Percentiles rank a stretch among this genome's conserved stretches.
Evolutionary conservation across 148 eudicot genomes (phyloP).

Genomic region (Pouteria glomerata): DNA sequence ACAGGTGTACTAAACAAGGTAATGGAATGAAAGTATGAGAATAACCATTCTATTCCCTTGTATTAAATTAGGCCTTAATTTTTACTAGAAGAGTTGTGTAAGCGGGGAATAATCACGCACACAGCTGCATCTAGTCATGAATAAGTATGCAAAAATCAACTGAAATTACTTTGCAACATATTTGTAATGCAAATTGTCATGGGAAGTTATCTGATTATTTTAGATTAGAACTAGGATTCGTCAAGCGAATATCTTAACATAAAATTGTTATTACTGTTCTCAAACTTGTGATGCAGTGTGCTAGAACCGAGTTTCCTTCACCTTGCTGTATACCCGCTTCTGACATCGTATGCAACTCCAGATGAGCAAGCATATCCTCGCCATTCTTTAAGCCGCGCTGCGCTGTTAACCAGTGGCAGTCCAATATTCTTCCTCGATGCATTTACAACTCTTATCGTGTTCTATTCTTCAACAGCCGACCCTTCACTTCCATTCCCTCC

Average conservation of each 20-base stretch:
- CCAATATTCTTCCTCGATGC: constrained; percentile 98
- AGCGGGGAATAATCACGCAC: too few species aligned
- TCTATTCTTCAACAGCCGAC: constrained; percentile 87
- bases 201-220: not conserved
- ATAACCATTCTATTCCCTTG: too few species aligned
- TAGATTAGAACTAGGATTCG: not conserved
- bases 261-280: not conserved
- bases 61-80: too few species aligned
- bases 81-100: too few species aligned
- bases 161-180: not conserved
- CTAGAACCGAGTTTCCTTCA: constrained; percentile 91
- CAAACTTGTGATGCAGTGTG: constrained; percentile 67
- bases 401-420: constrained; percentile 84
- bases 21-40: too few species aligned
- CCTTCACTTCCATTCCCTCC: constrained; percentile 90
- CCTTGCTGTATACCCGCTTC: constrained; percentile 84
- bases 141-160: not conserved
- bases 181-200: not conserved
- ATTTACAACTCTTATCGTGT: constrained; percentile 83
- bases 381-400: constrained; percentile 97
- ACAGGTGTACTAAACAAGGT: too few species aligned
- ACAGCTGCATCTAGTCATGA: too few species aligned
- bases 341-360: constrained; percentile 75
- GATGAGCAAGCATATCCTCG: constrained; percentile 95
- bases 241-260: not conserved